These are phyloP conservation scores for Pyrus hybrid DNA, from an alignment of 331 rosid genomes.

Conservation along the genomic window DNA sequence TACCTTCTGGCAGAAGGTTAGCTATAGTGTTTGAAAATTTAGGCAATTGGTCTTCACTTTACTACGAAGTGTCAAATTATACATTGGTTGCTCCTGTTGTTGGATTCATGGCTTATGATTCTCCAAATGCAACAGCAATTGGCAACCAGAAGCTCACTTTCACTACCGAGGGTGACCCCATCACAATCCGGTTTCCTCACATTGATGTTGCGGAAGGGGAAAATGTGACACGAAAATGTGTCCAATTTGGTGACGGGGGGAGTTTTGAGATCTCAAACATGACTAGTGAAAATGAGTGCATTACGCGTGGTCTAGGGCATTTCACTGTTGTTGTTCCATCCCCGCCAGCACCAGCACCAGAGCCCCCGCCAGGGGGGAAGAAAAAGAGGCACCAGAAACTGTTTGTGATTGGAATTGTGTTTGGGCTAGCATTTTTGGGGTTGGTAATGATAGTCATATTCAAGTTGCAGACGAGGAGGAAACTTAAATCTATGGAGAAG, in stretches of 20 bases:
- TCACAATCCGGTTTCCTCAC: slow-evolving; percentile 34
- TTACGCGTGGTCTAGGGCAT: slow-evolving; percentile 33
- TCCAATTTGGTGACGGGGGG: slow-evolving; percentile 38
- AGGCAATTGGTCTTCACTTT: slow-evolving; percentile 72
- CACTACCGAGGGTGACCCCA: slow-evolving; percentile 26
- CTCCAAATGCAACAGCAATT: slow-evolving; percentile 23
- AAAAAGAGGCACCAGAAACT: slow-evolving; percentile 7
- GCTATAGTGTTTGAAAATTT: slow-evolving; percentile 56
- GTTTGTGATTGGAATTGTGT: slow-evolving; percentile 40
- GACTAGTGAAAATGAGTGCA: slow-evolving; percentile 37
- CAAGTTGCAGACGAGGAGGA: slow-evolving; percentile 32
- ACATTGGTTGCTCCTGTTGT: slow-evolving; percentile 63
- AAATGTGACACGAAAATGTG: slow-evolving; percentile 49
- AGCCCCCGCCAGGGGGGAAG: neutral
- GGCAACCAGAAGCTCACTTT: slow-evolving; percentile 25
- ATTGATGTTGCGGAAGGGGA: neutral
- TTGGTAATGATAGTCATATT: slow-evolving; percentile 17
- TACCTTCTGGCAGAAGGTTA: slow-evolving; percentile 41
- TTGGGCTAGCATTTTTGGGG: slow-evolving; percentile 32
- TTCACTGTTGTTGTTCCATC: slow-evolving; percentile 55
- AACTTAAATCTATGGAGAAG: slow-evolving; percentile 43
- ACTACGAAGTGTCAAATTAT: slow-evolving; percentile 49
- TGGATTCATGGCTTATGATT: slow-evolving; percentile 49
- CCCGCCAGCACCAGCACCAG: neutral
- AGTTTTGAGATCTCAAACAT: slow-evolving; percentile 33